Percentiles rank a stretch among this genome's conserved stretches.
Conservation (phyloP, 2,329 filamentous ascomycete species). For the Achaetomium macrosporum region DNA sequence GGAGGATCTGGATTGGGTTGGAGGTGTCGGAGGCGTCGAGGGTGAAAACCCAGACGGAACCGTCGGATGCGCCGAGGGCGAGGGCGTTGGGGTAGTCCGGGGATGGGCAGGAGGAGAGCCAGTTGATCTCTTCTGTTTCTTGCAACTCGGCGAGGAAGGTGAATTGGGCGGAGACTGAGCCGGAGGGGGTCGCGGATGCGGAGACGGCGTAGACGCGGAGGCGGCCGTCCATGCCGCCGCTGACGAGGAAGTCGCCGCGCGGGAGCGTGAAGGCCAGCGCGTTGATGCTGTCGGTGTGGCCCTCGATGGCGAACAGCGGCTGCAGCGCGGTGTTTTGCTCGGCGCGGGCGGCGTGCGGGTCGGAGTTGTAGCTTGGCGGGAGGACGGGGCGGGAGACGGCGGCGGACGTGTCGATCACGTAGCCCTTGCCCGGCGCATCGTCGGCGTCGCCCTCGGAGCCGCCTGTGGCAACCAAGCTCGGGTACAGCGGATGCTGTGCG, state of each 20-base stretch:
- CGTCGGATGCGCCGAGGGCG: conserved; percentile 83
- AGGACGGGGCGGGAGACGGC: conserved; percentile 61
- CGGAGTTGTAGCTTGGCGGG: conserved; percentile 67
- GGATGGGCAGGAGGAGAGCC: conserved; percentile 72
- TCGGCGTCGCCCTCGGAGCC: conserved; percentile 59
- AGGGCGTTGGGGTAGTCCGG: conserved; percentile 69
- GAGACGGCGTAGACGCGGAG: conserved; percentile 62
- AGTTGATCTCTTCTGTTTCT: conserved; percentile 94
- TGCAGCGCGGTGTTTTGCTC: conserved; percentile 51
- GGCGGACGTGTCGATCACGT: conserved; percentile 71
- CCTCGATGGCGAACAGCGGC: conserved; percentile 70
- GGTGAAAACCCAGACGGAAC: conserved; percentile 94
- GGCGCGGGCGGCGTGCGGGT: conserved; percentile 49
- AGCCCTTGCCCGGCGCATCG: conserved; percentile 68
- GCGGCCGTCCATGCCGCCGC: conserved; percentile 80
- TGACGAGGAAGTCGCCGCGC: conserved; percentile 76
- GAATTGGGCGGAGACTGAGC: conserved; percentile 38
- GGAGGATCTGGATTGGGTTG: conserved; percentile 69
- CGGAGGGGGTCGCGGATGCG: conserved; percentile 31
- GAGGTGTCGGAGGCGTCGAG: conserved; percentile 59
- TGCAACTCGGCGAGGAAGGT: conserved; percentile 69
- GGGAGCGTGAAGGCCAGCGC: conserved; percentile 79
- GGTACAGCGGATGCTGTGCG: conserved; percentile 78
- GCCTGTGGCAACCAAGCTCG: conserved; percentile 77
- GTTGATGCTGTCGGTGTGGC: conserved; percentile 88